Base-by-base conservation (phyloP, 352 stramenopile species). In the Phytopythium ostracodes region DNA sequence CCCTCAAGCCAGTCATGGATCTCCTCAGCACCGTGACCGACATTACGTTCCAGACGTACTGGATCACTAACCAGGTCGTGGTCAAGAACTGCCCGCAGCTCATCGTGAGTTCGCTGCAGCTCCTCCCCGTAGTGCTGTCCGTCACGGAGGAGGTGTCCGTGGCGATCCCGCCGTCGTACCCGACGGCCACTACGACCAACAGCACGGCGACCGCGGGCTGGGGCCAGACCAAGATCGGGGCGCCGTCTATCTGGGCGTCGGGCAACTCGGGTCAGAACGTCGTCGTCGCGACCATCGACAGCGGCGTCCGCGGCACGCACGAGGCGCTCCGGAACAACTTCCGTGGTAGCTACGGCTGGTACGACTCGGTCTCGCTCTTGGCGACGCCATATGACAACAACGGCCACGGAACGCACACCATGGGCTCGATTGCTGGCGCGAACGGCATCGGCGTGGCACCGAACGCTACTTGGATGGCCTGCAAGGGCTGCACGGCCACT, bases 341-440 rank as follows among this genome's bases (percentile, higher is more conserved):
- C 33, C 42, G 73, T 20, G 59, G 64, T 4, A 15, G 56, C 15
- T 77, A 84, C 53, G 71, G 75, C n/a, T 86, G 68, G 71, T 86
- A 77, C 46, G 72, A 86, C 49, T 65, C 77, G 1, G 58, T 42
- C 10, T 53, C 63, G 24, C 65, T 76, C 43, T 68, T 62, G 20
- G 44, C 65, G 11, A 67, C 61, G 2, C 78, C 79, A 5, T 84
- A 59, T 38, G 79, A 88, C 44, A 43, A 50, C 14, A 77, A 69
- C 38, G 74, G 74, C n/a, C 79, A 86, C 40, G 78, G 74, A 29
- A 84, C 78, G 0, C 78, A 87, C 64, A 81, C 70, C 10, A 72
- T 78, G 62, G 78, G 69, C 24, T 81, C 75, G 20, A 85, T 88
- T 49, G 71, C 62, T 5, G 78, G 78, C 4, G 31, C 50, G 0